phyloP scores from a whole-genome alignment of 140 eudicot species.

The Cichorium intybus region DNA sequence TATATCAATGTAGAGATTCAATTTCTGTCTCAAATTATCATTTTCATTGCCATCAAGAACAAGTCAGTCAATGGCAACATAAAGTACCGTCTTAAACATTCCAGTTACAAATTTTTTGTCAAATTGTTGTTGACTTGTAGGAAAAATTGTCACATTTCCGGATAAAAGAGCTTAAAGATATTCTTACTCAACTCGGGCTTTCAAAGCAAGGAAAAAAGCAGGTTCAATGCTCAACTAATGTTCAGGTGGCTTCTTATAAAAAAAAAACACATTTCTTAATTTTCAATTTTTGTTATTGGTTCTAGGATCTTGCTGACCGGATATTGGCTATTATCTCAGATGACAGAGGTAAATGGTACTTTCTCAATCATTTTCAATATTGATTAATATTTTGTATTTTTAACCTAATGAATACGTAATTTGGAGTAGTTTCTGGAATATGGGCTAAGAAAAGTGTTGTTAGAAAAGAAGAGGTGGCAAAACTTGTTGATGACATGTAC shows the following conservation, averaged over 20 bases:
- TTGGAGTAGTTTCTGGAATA: slow-evolving; percentile 61
- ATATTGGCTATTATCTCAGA: slow-evolving; percentile 73
- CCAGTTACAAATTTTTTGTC: slow-evolving; percentile 1
- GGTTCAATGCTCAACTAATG: slow-evolving; percentile 40
- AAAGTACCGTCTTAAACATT: too few species aligned
- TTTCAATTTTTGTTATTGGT: slow-evolving; percentile 16
- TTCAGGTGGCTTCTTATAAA: background rate
- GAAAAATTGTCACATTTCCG: slow-evolving; percentile 85
- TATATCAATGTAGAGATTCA: too few species aligned
- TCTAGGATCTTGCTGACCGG: slow-evolving; percentile 92
- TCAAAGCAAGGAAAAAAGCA: slow-evolving; percentile 99
- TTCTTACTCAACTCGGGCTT: slow-evolving; percentile 83
- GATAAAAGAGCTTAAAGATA: slow-evolving; percentile 93
- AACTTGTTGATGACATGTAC: slow-evolving; percentile 84
- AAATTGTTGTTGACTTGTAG: slow-evolving; percentile 33
- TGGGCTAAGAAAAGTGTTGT: slow-evolving; percentile 75
- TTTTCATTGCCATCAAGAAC: too few species aligned
- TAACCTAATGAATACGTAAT: slow-evolving; percentile 9
- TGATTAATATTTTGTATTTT: background rate
- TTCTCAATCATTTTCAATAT: background rate
- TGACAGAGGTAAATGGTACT: slow-evolving; percentile 68
- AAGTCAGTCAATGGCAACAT: too few species aligned
- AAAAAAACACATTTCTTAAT: background rate
- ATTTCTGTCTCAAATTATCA: too few species aligned
- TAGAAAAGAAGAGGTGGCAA: slow-evolving; percentile 78